Percentiles rank a stretch among this genome's conserved stretches.
Conservation (phyloP, 2,329 filamentous ascomycete genomes). For the Clonostachys rhizophaga region DNA sequence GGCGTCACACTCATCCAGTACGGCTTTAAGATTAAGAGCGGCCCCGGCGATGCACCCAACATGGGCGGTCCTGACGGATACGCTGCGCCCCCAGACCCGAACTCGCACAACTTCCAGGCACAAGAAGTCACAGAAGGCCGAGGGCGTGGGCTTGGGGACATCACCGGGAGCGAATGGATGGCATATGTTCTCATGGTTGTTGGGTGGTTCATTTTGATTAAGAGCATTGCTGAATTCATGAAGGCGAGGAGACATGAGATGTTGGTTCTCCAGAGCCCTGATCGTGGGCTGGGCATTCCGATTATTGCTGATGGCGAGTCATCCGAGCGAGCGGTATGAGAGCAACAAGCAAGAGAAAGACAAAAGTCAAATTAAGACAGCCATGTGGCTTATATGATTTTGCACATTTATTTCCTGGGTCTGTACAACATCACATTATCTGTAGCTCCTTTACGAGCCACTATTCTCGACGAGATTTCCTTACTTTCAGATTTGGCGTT, state of each 20-base stretch:
- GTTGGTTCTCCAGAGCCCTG: slow-evolving; percentile 87
- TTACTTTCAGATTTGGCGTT: too few species aligned
- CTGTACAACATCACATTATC: too few species aligned
- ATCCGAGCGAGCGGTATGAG: slow-evolving; percentile 69
- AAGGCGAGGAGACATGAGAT: slow-evolving; percentile 87
- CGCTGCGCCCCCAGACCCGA: slow-evolving; percentile 76
- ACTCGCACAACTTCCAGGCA: slow-evolving; percentile 83
- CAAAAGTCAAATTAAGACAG: too few species aligned
- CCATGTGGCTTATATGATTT: too few species aligned
- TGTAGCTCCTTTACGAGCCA: too few species aligned
- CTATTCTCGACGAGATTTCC: too few species aligned
- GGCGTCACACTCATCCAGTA: slow-evolving; percentile 95
- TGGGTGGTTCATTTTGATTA: slow-evolving; percentile 96
- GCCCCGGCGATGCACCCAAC: slow-evolving; percentile 33
- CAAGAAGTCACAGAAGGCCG: slow-evolving; percentile 50
- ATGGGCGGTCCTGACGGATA: slow-evolving; percentile 53
- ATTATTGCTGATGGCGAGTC: slow-evolving; percentile 84
- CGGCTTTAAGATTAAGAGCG: slow-evolving; percentile 88
- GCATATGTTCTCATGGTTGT: slow-evolving; percentile 94
- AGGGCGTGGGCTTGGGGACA: slow-evolving; percentile 42
- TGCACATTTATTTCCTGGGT: too few species aligned
- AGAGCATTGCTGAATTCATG: slow-evolving; percentile 87
- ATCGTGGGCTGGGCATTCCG: slow-evolving; percentile 77
- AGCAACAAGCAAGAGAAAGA: too few species aligned
- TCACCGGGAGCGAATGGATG: slow-evolving; percentile 79